Conservation (phyloP, 495 filamentous ascomycete species). For the Podospora conica region DNA sequence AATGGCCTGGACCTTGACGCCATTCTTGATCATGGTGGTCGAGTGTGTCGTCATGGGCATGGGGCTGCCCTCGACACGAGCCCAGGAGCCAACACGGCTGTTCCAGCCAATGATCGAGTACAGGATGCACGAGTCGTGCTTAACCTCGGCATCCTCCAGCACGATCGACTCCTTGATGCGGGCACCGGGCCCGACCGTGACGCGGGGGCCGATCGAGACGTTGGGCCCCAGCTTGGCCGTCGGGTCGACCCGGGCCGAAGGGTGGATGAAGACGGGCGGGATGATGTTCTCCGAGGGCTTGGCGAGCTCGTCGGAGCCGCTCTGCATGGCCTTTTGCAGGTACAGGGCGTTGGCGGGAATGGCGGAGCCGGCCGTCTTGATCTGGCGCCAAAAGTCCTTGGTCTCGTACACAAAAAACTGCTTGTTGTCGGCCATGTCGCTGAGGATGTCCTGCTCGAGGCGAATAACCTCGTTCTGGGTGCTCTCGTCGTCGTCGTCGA, state of each 20-base stretch:
- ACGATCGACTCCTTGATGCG: constrained; percentile 96
- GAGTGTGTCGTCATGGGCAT: constrained; percentile 84
- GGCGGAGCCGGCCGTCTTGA: constrained; percentile 97
- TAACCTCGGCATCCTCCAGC: constrained; percentile 90
- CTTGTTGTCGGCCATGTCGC: constrained; percentile 93
- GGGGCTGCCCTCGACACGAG: constrained; percentile 92
- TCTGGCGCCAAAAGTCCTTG: constrained; percentile 99
- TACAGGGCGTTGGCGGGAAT: constrained; percentile 97
- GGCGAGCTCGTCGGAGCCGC: constrained; percentile 73
- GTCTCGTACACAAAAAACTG: constrained; percentile 99
- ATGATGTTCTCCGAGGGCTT: constrained; percentile 83
- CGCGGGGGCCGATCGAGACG: constrained; percentile 89
- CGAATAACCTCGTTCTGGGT: constrained; percentile 83
- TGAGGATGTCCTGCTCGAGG: constrained; percentile 95
- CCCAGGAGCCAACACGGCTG: constrained; percentile 94
- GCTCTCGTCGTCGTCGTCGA: constrained; percentile 68
- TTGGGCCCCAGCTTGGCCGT: constrained; percentile 96
- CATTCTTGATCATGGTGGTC: constrained; percentile 93
- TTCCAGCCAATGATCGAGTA: constrained; percentile 98
- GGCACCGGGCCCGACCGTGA: constrained; percentile 74
- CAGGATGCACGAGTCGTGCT: constrained; percentile 92
- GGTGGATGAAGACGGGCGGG: constrained; percentile 94
- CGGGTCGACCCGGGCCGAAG: constrained; percentile 84
- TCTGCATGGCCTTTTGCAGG: constrained; percentile 89
- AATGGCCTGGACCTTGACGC: constrained; percentile 97